Percentiles rank a stretch among this genome's conserved stretches.
Conservation (phyloP, 345 rosid species). For the Moricandia arvensis region DNA sequence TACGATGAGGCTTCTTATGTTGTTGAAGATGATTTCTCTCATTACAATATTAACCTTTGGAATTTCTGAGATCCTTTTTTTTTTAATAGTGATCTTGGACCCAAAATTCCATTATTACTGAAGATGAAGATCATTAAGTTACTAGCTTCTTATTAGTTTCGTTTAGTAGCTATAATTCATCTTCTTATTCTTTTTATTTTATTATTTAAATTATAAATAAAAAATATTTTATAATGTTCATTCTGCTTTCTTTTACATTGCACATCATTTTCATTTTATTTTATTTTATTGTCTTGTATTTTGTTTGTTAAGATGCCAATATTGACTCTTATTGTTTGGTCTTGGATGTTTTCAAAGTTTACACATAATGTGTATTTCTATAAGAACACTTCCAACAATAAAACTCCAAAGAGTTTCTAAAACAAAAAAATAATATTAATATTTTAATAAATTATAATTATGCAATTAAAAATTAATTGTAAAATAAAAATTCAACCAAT, state of each 20-base stretch:
- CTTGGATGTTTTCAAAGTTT: slow-evolving; percentile 1
- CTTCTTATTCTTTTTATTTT: background rate
- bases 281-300: background rate
- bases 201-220: background rate
- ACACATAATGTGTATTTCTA: background rate
- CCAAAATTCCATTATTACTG: background rate
- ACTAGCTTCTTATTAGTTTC: background rate
- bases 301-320: slow-evolving; percentile 26
- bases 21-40: slow-evolving; percentile 32
- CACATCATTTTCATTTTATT: background rate
- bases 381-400: background rate
- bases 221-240: background rate
- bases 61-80: slow-evolving; percentile 36
- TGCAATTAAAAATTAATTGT: no score
- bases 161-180: slow-evolving; percentile 9
- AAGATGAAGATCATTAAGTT: background rate
- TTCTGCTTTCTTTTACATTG: background rate
- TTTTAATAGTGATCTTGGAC: slow-evolving; percentile 24
- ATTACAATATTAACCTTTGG: slow-evolving; percentile 35
- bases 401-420: no score
- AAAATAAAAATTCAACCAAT: no score
- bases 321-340: slow-evolving; percentile 17
- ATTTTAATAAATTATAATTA: no score
- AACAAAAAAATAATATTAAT: no score
- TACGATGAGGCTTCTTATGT: slow-evolving; percentile 30